phyloP scores from a whole-genome alignment of 148 eudicot genomes.

The Simmondsia chinensis region DNA sequence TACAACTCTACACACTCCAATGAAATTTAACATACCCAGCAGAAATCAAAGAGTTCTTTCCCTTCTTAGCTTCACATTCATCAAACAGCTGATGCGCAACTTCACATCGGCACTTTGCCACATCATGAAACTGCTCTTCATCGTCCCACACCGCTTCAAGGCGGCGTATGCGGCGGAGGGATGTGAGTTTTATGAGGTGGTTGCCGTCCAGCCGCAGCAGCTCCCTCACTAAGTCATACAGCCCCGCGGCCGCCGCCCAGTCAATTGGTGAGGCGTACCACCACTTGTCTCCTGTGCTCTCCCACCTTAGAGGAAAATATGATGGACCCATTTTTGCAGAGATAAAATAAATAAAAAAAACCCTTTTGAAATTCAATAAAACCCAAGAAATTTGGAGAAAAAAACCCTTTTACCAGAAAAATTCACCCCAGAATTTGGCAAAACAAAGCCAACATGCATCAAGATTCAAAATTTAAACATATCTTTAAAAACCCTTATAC shows the following conservation, averaged over 20 bases:
- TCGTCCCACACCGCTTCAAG: constrained; percentile 95
- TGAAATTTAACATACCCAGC: too few species aligned
- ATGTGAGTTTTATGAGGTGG: constrained; percentile 70
- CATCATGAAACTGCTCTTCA: constrained; percentile 59
- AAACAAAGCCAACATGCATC: too few species aligned
- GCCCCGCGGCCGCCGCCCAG: constrained; percentile 96
- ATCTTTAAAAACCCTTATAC: too few species aligned
- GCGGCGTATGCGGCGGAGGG: constrained; percentile 87
- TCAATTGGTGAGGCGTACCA: constrained; percentile 98
- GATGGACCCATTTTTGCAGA: constrained; percentile 11
- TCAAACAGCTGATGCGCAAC: constrained; percentile 51
- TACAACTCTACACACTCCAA: too few species aligned
- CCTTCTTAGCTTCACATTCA: constrained; percentile 41
- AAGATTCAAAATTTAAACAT: too few species aligned
- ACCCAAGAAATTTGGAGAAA: too few species aligned
- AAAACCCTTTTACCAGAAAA: too few species aligned
- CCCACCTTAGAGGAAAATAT: constrained; percentile 82
- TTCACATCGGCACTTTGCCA: constrained; percentile 55
- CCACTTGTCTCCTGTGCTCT: constrained; percentile 99
- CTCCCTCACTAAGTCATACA: constrained; percentile 76
- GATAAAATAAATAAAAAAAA: too few species aligned
- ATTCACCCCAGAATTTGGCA: too few species aligned
- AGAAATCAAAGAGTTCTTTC: constrained; percentile 46
- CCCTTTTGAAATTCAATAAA: too few species aligned
- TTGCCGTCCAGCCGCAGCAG: constrained; percentile 82